Base-by-base conservation (phyloP, 2,329 filamentous ascomycete species). In the Trichoderma koningii region DNA sequence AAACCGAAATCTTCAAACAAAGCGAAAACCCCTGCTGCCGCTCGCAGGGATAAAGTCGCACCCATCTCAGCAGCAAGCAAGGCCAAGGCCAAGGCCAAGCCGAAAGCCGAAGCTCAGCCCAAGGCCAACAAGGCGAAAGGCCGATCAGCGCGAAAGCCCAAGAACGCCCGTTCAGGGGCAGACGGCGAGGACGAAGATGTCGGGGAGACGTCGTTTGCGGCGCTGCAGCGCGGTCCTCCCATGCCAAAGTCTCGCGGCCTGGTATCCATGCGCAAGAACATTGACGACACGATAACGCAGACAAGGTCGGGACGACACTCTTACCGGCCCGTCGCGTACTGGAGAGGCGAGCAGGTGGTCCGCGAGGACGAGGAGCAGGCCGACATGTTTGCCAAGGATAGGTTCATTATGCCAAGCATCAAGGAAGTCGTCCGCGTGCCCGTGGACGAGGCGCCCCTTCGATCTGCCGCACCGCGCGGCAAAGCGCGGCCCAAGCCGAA, bases 291-390 rank as follows among this genome's bases (percentile, higher is more conserved):
- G 28, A 80, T 85, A 67, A 81, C 81, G 34, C 84, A 82, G 51
- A 91, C 89, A 57, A 88, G 92, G 62, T 94, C 89, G 14, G 93
- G 92, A 2, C 87, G 95, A 64, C 86, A 87, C 60, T 92, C 91
- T 10, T 88, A 92, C 67, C 86, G 87, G 66, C 95, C 93, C 0
- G 78, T 97, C 41, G 87, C 91, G 28, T 96, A 85, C 74, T 98
- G 94, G 94, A 88, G 88, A 71, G 93, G 93, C 69, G 94, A 98
- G 74, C 86, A 85, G 62, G 86, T 90, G 53, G 85, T 92, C 23
- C 91, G 88, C 72, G 87, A 89, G 59, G 81, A 84, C 19, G 84
- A 87, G 26, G 86, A 87, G 55, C 74, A 77, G 50, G 79, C 79
- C 30, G 84, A 84, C 63, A 76, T 79, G 65, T 76, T 81, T 56